Conservation (phyloP, 225 moss, liverwort and hornwort species). For the Bryum argenteum region DNA sequence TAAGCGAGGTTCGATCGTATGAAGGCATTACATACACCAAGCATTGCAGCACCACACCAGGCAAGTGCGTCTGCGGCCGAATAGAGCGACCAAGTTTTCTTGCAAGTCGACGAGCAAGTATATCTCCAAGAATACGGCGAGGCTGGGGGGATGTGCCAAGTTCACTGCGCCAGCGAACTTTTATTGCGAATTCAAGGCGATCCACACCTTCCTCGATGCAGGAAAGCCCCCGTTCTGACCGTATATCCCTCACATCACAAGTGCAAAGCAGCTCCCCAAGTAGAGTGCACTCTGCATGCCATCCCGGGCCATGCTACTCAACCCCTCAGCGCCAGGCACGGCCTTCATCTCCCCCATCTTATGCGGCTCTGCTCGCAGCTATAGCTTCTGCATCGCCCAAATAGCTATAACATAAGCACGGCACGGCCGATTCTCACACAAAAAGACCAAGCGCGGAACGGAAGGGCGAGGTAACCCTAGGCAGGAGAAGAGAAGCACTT, state of each 20-base stretch:
- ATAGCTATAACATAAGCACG: no score
- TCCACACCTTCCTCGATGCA: conserved; percentile 33
- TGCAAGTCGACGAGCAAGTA: conserved; percentile 17
- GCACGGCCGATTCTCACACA: no score
- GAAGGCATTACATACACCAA: conserved; percentile 26
- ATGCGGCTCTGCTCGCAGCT: conserved; percentile 28
- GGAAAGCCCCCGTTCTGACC: conserved; percentile 17
- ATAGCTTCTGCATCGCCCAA: conserved; percentile 34
- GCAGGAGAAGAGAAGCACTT: no score
- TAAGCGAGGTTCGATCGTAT: conserved; percentile 20
- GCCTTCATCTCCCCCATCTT: conserved; percentile 27
- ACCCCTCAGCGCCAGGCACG: conserved; percentile 27
- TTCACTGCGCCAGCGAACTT: conserved; percentile 10
- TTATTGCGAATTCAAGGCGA: conserved; percentile 16
- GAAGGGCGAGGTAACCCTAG: no score
- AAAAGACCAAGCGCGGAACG: no score
- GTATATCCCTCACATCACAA: conserved; percentile 13
- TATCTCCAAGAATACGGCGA: conserved; percentile 20
- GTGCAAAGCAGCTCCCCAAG: conserved; percentile 17
- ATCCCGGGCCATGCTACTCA: conserved; percentile 21
- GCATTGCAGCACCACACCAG: conserved; percentile 16
- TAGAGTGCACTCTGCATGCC: conserved; percentile 22
- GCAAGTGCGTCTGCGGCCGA: conserved; percentile 36
- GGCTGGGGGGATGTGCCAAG: conserved; percentile 26
- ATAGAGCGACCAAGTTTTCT: conserved; percentile 24